phyloP scores from a whole-genome alignment of 805 yeast genomes.

The Peterozyma toletana region DNA sequence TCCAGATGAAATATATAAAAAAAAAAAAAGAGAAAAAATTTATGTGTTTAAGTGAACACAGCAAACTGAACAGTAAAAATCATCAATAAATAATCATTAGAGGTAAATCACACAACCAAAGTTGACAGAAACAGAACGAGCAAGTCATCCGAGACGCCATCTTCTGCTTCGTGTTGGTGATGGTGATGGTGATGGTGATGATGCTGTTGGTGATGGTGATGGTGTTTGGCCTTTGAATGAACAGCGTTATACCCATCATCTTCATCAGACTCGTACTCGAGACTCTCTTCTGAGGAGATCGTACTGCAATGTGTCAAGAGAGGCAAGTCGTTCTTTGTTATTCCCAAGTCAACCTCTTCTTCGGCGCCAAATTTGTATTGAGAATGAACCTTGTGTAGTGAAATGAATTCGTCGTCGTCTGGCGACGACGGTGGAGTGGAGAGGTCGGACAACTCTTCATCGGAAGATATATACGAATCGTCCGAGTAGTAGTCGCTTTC shows the following conservation, averaged over 20 bases:
- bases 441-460: constrained; percentile 8
- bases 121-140: too few relatives aligned
- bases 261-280: constrained; percentile 1
- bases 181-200: not conserved
- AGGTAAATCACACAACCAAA: too few relatives aligned
- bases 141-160: too few relatives aligned
- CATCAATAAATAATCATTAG: too few relatives aligned
- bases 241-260: not conserved
- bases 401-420: constrained; percentile 4
- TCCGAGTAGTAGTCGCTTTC: constrained; percentile 8
- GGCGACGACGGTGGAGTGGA: constrained; percentile 5
- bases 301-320: constrained; percentile 20
- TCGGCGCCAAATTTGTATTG: not conserved
- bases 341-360: constrained; percentile 1
- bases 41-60: too few relatives aligned
- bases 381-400: not conserved
- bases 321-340: constrained; percentile 15
- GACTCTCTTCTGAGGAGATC: constrained; percentile 17
- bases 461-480: constrained; percentile 5
- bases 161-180: not conserved
- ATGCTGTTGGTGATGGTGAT: not conserved
- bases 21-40: too few relatives aligned
- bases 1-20: too few relatives aligned
- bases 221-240: not conserved
- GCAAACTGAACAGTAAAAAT: too few relatives aligned